These are phyloP conservation scores for Begonia masoniana DNA, from an alignment of 306 rosid genomes.

Conservation along the genomic window DNA sequence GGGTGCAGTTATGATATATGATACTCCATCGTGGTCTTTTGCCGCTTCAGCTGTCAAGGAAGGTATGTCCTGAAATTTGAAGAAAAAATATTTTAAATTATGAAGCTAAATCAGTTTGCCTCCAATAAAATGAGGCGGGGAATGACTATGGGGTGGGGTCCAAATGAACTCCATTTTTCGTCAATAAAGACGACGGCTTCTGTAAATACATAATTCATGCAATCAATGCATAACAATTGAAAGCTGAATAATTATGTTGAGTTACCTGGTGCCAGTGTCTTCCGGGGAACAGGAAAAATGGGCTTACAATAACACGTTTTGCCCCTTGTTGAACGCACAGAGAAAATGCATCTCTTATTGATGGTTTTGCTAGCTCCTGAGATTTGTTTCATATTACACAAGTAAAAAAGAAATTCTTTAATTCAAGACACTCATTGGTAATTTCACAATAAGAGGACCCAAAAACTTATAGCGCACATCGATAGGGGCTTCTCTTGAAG, in stretches of 20 bases:
- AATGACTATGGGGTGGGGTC: no score
- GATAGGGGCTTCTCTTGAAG: no score
- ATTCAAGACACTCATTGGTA: no score
- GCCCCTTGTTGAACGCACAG: slow-evolving; percentile 67
- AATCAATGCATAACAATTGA: neutral
- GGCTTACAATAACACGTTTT: slow-evolving; percentile 50
- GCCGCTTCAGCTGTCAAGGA: slow-evolving; percentile 85
- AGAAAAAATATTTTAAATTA: neutral
- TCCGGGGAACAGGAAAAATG: slow-evolving; percentile 88
- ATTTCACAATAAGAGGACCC: no score
- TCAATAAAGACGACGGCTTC: no score
- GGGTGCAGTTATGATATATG: slow-evolving; percentile 70
- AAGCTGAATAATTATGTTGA: slow-evolving; percentile 6
- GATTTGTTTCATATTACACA: neutral
- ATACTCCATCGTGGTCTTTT: slow-evolving; percentile 59
- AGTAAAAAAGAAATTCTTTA: neutral
- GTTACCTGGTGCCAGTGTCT: slow-evolving; percentile 82
- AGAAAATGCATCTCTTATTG: slow-evolving; percentile 52
- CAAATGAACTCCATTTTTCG: no score
- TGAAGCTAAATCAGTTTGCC: neutral
- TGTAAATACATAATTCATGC: no score
- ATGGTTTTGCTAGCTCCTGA: slow-evolving; percentile 86
- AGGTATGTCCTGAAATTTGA: slow-evolving; percentile 64
- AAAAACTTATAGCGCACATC: no score
- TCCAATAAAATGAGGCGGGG: no score